Evolutionary conservation across 2,329 filamentous ascomycete genomes (phyloP), one percentile per base, ranked within the genome.

Genomic region (Phymatotrichopsis omnivora): DNA sequence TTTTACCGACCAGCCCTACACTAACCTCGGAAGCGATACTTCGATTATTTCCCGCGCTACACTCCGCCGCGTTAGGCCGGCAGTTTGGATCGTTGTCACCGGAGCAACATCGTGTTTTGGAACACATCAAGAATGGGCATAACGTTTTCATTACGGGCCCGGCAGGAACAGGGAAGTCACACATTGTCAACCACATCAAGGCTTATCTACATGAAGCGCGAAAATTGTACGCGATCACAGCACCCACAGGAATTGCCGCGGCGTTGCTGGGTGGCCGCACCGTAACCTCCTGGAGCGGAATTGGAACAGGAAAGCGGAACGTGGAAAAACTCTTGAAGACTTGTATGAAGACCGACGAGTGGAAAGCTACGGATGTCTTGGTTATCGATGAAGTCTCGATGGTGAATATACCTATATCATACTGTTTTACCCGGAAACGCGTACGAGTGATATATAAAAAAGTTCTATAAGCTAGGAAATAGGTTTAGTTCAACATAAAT

Each of bases 151-250:
- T 45, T 12, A 42, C 42, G 11, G 42, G 42, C 10, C 14, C 19
- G 8, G 36, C 42, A 6, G 42, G 42, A n/a, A 42, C 42, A 5
- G 42, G 42, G 17, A 45, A 45, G 35, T 41, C 29, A 16, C 19
- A 19, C n/a, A 41, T 28, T 12, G 12, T 45, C 4, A 27, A 11
- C 4, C 7, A 3, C n/a, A 34, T 34, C 14, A 34, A 19, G 22
- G 10, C 5, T 19, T 19, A 8, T 19, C n/a, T 34, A 14, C 31
- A 2, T 8, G 31, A 19, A 34, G 5, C 5, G 31, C 16, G 23
- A 30, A 14, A 2, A 11, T 10, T n/a, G 14, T 42, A 16, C 17
- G 25, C 25, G 7, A 19, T 45, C 27, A 45, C 42, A 7, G 42
- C 42, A 42, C 24, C 42, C 14, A 45, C 42, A 14, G 42, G 42